These are phyloP conservation scores for Fistulifera pelliculosa DNA, from an alignment of 108 stramenopile species.

Conservation along the genomic window DNA sequence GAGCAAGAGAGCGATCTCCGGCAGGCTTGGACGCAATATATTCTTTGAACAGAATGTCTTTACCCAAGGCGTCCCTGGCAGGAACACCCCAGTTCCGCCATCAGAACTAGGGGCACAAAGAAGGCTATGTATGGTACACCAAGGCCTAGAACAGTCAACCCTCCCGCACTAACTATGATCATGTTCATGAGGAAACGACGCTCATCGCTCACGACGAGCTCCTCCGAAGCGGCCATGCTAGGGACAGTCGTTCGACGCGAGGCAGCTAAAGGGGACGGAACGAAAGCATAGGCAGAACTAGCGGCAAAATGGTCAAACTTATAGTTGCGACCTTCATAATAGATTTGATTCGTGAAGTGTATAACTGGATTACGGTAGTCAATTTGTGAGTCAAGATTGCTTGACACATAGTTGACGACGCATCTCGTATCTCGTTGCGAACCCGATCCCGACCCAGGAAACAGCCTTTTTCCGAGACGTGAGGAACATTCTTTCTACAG, in stretches of 20 bases:
- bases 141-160: conserved; percentile 83
- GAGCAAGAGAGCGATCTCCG: conserved; percentile 86
- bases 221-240: conserved; percentile 58
- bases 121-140: conserved; percentile 93
- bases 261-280: conserved; percentile 41
- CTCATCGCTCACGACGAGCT: conserved; percentile 92
- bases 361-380: no score
- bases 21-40: conserved; percentile 83
- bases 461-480: no score
- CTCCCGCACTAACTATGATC: conserved; percentile 88
- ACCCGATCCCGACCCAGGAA: no score
- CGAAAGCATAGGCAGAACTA: conserved; percentile 66
- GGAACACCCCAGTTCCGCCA: conserved; percentile 69
- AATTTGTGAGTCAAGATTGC: no score
- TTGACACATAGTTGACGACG: no score
- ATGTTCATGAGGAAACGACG: conserved; percentile 95
- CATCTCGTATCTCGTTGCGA: no score
- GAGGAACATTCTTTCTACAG: no score
- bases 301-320: conserved; percentile 42
- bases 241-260: conserved; percentile 3
- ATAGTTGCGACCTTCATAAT: conserved; percentile 69
- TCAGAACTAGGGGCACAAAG: conserved; percentile 90
- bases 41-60: conserved; percentile 77
- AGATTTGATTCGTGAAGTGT: no score
- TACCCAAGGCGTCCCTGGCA: conserved; percentile 91